Evolutionary conservation across 441 rosid genomes (phyloP).

Genomic region (Croton setiger): DNA sequence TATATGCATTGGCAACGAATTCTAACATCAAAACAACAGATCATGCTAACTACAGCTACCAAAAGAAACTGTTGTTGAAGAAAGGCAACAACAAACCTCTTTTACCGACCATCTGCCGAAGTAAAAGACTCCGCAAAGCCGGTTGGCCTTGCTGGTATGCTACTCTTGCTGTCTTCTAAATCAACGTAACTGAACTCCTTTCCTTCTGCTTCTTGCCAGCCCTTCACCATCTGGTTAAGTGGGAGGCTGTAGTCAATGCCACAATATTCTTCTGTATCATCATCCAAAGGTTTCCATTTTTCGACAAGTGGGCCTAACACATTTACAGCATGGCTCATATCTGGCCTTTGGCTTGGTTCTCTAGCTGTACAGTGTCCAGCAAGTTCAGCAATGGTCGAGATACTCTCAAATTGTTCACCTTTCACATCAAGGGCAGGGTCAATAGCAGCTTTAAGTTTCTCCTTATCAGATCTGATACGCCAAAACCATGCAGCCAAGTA

Average conservation of each 20-base stretch:
- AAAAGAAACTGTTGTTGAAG: constrained; percentile 8
- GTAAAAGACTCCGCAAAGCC: constrained; percentile 70
- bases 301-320: constrained; percentile 63
- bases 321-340: constrained; percentile 72
- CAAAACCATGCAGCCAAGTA: constrained; percentile 72
- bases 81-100: constrained; percentile 9
- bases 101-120: constrained; percentile 66
- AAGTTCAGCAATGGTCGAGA: constrained; percentile 49
- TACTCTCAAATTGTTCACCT: constrained; percentile 55
- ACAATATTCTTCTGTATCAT: constrained; percentile 48
- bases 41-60: constrained; percentile 28
- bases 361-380: constrained; percentile 79
- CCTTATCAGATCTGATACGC: constrained; percentile 48
- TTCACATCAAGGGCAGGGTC: constrained; percentile 50
- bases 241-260: constrained; percentile 79
- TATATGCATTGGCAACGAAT: constrained; percentile 27
- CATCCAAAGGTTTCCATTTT: constrained; percentile 62
- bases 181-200: constrained; percentile 46
- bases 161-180: constrained; percentile 60
- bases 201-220: constrained; percentile 79
- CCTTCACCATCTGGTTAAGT: constrained; percentile 70
- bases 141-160: constrained; percentile 67
- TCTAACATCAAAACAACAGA: constrained; percentile 18
- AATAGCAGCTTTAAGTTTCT: constrained; percentile 53
- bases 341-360: constrained; percentile 70